phyloP scores from a whole-genome alignment of 306 rosid species.

The Dalbergia oliveri region DNA sequence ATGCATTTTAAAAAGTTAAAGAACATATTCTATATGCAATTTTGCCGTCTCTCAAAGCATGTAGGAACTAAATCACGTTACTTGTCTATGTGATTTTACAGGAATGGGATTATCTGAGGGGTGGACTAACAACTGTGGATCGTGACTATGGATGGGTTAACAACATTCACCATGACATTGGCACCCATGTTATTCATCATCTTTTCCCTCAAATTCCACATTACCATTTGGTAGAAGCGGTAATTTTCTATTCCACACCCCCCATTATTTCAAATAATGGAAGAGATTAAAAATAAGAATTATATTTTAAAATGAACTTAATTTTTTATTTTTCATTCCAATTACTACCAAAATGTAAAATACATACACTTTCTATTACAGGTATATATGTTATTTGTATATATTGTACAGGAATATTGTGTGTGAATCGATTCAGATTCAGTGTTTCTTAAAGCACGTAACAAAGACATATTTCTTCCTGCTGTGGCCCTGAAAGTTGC shows the following conservation, averaged over 20 bases:
- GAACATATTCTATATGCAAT: neutral
- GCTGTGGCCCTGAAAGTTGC: neutral
- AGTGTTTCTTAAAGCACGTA: too few species aligned
- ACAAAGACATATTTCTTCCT: too few species aligned
- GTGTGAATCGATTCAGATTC: too few species aligned
- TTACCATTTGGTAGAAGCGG: conserved; percentile 92
- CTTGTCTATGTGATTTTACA: conserved; percentile 33
- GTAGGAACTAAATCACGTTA: conserved; percentile 11
- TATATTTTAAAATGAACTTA: too few species aligned
- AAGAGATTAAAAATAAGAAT: too few species aligned
- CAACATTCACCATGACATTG: conserved; percentile 91
- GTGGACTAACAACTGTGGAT: conserved; percentile 92
- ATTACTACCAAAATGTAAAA: neutral
- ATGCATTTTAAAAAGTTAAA: too few species aligned
- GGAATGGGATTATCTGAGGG: conserved; percentile 95
- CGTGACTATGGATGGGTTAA: conserved; percentile 94
- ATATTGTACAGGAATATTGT: too few species aligned
- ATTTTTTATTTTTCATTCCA: too few species aligned
- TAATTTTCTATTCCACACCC: conserved; percentile 22
- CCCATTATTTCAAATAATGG: neutral
- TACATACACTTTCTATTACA: too few species aligned
- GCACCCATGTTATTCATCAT: conserved; percentile 99
- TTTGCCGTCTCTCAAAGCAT: neutral
- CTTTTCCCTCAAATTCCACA: conserved; percentile 99
- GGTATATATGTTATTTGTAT: too few species aligned